Conservation (phyloP, 179 eudicot species). For the Actinidia arguta region DNA sequence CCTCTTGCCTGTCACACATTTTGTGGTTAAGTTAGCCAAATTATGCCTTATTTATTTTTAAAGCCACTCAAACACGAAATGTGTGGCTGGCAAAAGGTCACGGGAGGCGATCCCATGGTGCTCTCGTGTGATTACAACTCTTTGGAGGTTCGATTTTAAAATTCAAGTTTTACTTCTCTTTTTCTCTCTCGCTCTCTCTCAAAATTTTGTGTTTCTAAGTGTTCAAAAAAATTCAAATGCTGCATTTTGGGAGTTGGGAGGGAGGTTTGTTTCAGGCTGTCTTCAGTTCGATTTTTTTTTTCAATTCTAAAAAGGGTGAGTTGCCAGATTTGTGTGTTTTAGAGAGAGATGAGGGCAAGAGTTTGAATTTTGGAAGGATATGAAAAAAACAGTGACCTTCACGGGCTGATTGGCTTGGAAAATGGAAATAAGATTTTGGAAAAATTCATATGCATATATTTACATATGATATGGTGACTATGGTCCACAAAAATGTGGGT, state of each 20-base stretch:
- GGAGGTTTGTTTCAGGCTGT: not conserved
- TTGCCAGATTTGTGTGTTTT: not conserved
- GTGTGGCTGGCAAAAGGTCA: too few relatives aligned
- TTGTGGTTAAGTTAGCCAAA: too few relatives aligned
- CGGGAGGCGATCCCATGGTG: too few relatives aligned
- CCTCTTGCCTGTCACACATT: too few relatives aligned
- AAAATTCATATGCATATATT: too few relatives aligned
- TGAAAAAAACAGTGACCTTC: not conserved
- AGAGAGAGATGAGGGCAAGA: not conserved
- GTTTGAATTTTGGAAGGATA: constrained; percentile 1
- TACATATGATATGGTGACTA: too few relatives aligned
- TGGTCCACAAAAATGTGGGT: too few relatives aligned
- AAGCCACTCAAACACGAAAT: too few relatives aligned
- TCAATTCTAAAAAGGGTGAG: not conserved
- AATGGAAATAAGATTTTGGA: too few relatives aligned
- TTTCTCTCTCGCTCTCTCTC: not conserved
- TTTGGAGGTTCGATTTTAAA: constrained; percentile 21
- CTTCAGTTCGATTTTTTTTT: constrained; percentile 7
- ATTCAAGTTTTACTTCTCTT: not conserved
- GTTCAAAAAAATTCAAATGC: not conserved
- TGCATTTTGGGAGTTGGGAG: not conserved
- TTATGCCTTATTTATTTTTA: too few relatives aligned
- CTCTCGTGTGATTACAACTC: too few relatives aligned
- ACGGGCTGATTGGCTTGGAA: too few relatives aligned
- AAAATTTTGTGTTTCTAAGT: not conserved